Evolutionary conservation across 2,329 filamentous ascomycete species (phyloP), one percentile per base, ranked within the genome.

Genomic region (Paecilomyces variotii): DNA sequence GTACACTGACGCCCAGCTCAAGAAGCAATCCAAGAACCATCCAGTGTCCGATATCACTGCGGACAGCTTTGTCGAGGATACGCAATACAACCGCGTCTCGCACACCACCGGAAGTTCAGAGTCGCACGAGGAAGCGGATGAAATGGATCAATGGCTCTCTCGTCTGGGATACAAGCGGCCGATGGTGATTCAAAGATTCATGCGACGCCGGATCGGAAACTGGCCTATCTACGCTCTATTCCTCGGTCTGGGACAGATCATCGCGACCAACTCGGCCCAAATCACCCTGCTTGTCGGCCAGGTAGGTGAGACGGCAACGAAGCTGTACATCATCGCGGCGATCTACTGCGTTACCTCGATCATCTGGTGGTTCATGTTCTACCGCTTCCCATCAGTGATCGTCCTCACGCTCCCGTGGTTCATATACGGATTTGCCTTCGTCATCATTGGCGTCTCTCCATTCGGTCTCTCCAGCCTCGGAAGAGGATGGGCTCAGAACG

Each of bases 241-340:
- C 26, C 75, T 84, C 34, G 80, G 80, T 2, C 74, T 83, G 55
- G 79, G 80, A 39, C 82, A 84, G 64, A 79, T 85, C 64, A 78
- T 85, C 50, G 80, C 82, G 2, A 79, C 81, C 59, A 84, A 83
- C 68, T 84, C 81, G 0, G 84, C 84, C 71, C 84, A 86, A 67
- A 82, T 86, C 68, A 84, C 82, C 1, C 77, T 86, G 11, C 74
- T 86, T 24, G 82, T 81, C 1, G 83, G 83, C 25, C 78, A 82
- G 60, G 75, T 82, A 25, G 82, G 80, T 59, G 76, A 84, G 66
- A 76, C 78, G 10, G 80, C 82, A 4, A 66, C 71, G 49, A 80
- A 82, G 67, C 74, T 85, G 0, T 85, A 85, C 70, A 73, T 76
- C 57, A 78, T 83, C 51, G 81, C 81, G 1, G 76, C 72, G 19